Conservation (phyloP, 225 moss, liverwort and hornwort genomes). For the Antitrichia curtipendula region DNA sequence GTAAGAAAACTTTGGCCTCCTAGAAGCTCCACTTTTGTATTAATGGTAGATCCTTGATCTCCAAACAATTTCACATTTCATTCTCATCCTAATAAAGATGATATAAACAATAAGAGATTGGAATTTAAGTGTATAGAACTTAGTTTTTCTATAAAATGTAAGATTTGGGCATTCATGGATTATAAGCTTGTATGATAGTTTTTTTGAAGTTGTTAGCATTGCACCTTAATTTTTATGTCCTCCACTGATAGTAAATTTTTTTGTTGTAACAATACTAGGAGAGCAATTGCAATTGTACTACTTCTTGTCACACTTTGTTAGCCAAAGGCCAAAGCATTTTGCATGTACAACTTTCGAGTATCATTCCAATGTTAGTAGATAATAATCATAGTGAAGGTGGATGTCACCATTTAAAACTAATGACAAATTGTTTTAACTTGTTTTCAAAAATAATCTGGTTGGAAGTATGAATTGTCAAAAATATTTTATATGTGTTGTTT, state of each 20-base stretch:
- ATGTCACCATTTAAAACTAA: not conserved
- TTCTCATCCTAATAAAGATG: not conserved
- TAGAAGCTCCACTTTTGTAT: no score
- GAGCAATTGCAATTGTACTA: no score
- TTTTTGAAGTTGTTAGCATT: not conserved
- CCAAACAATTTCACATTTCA: not conserved
- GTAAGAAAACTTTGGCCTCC: no score
- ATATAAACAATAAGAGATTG: not conserved
- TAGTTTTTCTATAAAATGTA: not conserved
- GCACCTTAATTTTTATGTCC: not conserved
- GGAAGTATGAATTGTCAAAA: no score
- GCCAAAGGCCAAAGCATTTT: not conserved
- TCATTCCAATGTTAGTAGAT: not conserved
- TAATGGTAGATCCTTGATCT: no score
- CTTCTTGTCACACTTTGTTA: no score
- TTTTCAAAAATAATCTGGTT: not conserved
- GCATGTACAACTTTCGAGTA: not conserved
- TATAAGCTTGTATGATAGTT: not conserved
- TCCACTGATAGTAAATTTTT: accelerated
- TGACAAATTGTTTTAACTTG: not conserved
- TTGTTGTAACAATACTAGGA: not conserved
- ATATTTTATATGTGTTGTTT: not conserved
- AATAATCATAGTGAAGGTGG: not conserved
- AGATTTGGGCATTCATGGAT: not conserved
- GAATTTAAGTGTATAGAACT: not conserved